Percentiles rank a stretch among this genome's conserved stretches.
Conservation (phyloP, 495 filamentous ascomycete genomes). For the Penicillium desertorum region DNA sequence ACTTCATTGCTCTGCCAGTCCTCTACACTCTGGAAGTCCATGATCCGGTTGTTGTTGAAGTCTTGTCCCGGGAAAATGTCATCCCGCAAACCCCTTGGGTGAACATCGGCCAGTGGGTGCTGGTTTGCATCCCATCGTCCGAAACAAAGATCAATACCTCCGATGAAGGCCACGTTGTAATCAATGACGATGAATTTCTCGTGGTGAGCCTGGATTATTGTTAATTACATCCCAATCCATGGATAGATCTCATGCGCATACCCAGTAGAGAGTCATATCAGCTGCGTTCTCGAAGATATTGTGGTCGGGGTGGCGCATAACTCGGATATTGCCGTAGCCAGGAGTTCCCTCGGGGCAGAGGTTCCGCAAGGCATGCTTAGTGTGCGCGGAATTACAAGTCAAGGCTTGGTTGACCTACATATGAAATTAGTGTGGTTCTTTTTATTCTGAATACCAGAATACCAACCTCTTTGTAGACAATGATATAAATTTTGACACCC, state of each 20-base stretch:
- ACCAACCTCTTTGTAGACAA: constrained; percentile 82
- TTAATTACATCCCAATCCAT: not conserved
- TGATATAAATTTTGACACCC: constrained; percentile 91
- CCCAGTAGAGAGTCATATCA: constrained; percentile 98
- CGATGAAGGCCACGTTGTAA: constrained; percentile 85
- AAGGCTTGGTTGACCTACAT: constrained; percentile 66
- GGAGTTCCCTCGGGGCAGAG: constrained; percentile 78
- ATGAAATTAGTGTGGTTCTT: constrained; percentile 3
- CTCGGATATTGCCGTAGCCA: constrained; percentile 80
- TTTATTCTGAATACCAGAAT: not conserved
- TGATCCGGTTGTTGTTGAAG: constrained; percentile 91
- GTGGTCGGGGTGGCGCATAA: constrained; percentile 94
- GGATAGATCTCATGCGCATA: constrained; percentile 14
- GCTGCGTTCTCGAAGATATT: constrained; percentile 90
- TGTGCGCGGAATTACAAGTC: constrained; percentile 90
- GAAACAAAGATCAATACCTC: constrained; percentile 94
- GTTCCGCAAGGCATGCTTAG: constrained; percentile 79
- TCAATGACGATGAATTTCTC: constrained; percentile 96
- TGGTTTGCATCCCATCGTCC: constrained; percentile 88
- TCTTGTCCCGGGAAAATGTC: constrained; percentile 96
- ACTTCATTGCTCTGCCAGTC: constrained; percentile 93
- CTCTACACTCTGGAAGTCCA: constrained; percentile 89
- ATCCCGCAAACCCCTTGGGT: constrained; percentile 75
- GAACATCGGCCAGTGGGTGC: constrained; percentile 82
- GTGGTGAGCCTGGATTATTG: constrained; percentile 68